These are phyloP conservation scores for Haematococcus lacustris DNA, from an alignment of 139 green algal species.

Conservation along the genomic window DNA sequence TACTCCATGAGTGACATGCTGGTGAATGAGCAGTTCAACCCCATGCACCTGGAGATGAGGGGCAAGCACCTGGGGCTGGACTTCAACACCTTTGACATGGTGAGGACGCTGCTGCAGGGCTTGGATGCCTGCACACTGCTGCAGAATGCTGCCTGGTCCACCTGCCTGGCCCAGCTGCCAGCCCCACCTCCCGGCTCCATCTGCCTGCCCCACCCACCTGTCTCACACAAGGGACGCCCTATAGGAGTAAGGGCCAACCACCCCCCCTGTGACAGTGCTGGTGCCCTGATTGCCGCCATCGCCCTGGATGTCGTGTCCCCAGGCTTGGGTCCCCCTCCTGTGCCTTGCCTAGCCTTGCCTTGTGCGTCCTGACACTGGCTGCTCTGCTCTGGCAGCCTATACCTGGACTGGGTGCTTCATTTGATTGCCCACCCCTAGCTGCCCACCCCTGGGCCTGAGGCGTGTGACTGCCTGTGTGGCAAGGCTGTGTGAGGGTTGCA, in stretches of 20 bases:
- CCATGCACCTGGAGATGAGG: constrained; percentile 50
- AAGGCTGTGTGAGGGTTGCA: neutral
- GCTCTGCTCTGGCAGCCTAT: neutral
- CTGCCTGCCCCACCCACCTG: no score
- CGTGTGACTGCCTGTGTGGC: neutral
- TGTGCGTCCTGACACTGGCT: neutral
- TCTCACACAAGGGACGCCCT: neutral
- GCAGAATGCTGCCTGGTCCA: no score
- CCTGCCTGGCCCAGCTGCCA: neutral
- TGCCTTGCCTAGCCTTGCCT: neutral
- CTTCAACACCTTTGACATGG: constrained; percentile 41
- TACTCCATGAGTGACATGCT: constrained; percentile 26
- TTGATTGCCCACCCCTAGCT: neutral
- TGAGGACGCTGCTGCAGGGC: neutral
- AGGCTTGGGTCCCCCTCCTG: neutral
- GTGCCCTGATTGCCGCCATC: neutral
- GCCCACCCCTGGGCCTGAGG: neutral
- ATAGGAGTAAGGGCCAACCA: neutral
- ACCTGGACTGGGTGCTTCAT: neutral
- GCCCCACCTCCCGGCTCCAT: neutral
- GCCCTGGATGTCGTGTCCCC: neutral
- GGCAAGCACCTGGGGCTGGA: constrained; percentile 41
- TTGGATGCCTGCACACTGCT: neutral
- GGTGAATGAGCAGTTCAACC: constrained; percentile 29
- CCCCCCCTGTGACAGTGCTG: neutral